Conservation (phyloP, 108 stramenopile species). For the Phaeodactylum tricornutum region DNA sequence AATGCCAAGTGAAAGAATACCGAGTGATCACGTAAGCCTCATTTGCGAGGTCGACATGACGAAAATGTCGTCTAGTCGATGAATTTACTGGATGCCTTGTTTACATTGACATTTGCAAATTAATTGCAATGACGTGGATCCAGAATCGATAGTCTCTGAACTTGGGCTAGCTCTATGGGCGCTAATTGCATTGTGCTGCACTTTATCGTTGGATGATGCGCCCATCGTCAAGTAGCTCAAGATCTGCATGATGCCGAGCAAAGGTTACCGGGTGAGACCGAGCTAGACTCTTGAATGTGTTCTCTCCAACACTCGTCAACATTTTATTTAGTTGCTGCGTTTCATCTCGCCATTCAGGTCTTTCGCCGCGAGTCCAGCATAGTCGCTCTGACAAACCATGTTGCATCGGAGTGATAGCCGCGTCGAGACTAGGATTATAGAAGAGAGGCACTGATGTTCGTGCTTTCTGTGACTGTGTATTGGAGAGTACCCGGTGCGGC, state of each 20-base stretch:
- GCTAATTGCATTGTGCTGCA: no score
- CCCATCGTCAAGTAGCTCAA: slow-evolving; percentile 36
- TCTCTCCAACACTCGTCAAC: slow-evolving; percentile 43
- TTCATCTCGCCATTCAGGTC: slow-evolving; percentile 29
- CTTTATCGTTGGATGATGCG: slow-evolving; percentile 12
- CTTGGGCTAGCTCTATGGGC: no score
- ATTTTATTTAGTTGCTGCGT: slow-evolving; percentile 19
- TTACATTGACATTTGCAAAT: no score
- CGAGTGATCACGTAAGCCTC: slow-evolving; percentile 56
- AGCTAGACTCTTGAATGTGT: slow-evolving; percentile 63
- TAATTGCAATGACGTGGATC: no score
- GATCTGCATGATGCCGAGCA: slow-evolving; percentile 37
- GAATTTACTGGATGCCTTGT: no score
- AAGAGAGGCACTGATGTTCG: slow-evolving; percentile 47
- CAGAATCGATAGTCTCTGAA: no score
- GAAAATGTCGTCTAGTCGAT: no score
- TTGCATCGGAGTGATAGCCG: slow-evolving; percentile 33
- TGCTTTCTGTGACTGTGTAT: background rate
- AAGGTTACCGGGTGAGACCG: slow-evolving; percentile 51
- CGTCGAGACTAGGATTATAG: slow-evolving; percentile 55
- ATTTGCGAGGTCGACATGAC: no score
- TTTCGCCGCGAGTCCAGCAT: slow-evolving; percentile 16
- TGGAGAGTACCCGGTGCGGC: slow-evolving; percentile 41
- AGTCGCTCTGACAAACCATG: background rate
- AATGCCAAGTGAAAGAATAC: slow-evolving; percentile 49